phyloP scores from a whole-genome alignment of 768 basidiomycete species.

The Pleurotus platypus region DNA sequence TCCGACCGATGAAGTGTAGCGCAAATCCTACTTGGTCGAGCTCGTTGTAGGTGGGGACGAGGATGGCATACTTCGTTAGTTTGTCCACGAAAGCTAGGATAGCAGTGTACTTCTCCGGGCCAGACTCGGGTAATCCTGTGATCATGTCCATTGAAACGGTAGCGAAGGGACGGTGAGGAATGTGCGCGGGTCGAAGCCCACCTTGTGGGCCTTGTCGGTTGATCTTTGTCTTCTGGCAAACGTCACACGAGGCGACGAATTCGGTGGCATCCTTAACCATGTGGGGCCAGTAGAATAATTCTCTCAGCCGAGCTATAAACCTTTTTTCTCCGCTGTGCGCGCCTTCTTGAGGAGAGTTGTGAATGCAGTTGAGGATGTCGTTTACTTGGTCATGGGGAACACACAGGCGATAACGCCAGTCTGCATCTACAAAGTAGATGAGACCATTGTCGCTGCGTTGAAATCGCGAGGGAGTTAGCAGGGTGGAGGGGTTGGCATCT shows the following conservation, averaged over 20 bases:
- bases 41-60: constrained; percentile 13
- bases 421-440: constrained; percentile 17
- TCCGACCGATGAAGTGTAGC: constrained; percentile 12
- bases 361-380: constrained; percentile 12
- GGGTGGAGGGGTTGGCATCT: constrained; percentile 2
- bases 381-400: constrained; percentile 9
- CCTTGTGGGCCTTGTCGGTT: constrained; percentile 12
- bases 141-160: constrained; percentile 18
- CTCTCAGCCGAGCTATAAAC: constrained; percentile 10
- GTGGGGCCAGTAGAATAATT: constrained; percentile 8
- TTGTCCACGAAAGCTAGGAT: constrained; percentile 21
- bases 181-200: constrained; percentile 15
- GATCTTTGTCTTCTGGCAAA: constrained; percentile 22
- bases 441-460: constrained; percentile 7
- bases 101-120: constrained; percentile 10
- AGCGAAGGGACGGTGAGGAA: constrained; percentile 17
- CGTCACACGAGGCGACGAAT: constrained; percentile 15
- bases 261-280: constrained; percentile 10
- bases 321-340: constrained; percentile 8
- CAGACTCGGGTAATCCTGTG: constrained; percentile 17
- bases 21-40: constrained; percentile 19
- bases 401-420: constrained; percentile 15
- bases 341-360: constrained; percentile 15
- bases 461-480: constrained; percentile 9
- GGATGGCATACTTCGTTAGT: constrained; percentile 17